phyloP scores from a whole-genome alignment of 306 rosid genomes.

The Clitoria ternatea region DNA sequence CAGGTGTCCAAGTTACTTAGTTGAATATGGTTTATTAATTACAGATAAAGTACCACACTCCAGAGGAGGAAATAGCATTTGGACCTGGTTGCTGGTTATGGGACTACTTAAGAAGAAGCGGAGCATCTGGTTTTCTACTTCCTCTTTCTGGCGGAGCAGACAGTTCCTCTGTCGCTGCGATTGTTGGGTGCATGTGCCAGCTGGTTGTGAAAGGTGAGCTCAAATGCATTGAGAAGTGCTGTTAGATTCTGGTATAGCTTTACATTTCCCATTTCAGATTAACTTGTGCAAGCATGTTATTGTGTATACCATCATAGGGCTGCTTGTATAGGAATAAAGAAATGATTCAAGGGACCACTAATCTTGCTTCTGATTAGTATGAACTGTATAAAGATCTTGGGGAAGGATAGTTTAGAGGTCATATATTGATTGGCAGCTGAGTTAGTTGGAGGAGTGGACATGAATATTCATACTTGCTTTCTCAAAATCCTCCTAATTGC shows the following conservation, averaged over 20 bases:
- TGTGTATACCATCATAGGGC: background rate
- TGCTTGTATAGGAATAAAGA: slow-evolving; percentile 11
- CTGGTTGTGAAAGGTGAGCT: slow-evolving; percentile 82
- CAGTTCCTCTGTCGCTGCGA: slow-evolving; percentile 94
- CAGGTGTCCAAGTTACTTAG: slow-evolving; percentile 20
- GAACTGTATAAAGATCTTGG: background rate
- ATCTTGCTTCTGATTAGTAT: background rate
- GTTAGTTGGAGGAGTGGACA: background rate
- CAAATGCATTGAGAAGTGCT: background rate
- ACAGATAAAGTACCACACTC: slow-evolving; percentile 79
- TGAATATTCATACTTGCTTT: slow-evolving; percentile 15
- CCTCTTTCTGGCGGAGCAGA: slow-evolving; percentile 99
- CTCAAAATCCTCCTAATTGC: slow-evolving; percentile 13
- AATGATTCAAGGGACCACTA: background rate
- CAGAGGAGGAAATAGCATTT: slow-evolving; percentile 96
- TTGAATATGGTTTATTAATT: slow-evolving; percentile 25
- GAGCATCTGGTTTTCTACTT: slow-evolving; percentile 98
- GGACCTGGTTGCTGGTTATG: slow-evolving; percentile 99
- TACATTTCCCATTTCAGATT: slow-evolving; percentile 6
- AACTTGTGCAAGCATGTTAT: slow-evolving; percentile 2
- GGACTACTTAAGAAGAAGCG: slow-evolving; percentile 97
- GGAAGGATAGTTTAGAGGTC: background rate
- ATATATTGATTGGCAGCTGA: slow-evolving; percentile 6
- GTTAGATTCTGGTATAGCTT: slow-evolving; percentile 21
- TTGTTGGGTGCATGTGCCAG: slow-evolving; percentile 98